Base-by-base conservation (phyloP, 768 basidiomycete species). In the Lentinus tigrinus region DNA sequence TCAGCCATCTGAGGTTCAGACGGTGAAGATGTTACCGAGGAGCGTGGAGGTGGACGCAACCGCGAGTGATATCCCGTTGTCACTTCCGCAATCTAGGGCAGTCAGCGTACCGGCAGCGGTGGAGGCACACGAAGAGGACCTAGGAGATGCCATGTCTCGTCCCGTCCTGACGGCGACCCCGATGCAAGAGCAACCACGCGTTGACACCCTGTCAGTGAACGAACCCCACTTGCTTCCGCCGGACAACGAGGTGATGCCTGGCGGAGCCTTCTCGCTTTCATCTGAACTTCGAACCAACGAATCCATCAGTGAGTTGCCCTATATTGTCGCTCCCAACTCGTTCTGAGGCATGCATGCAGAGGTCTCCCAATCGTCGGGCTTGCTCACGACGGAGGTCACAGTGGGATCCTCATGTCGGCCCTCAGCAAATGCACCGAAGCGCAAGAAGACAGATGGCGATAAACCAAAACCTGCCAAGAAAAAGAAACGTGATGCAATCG, bases 401-500 rank as follows among this genome's bases (percentile, higher is more conserved):
- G 42, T 51, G 28, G 26, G 23, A 11, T 21, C 57, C 14, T 11
- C 43, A 17, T 26, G 8, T 31, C 17, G 19, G 36, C n/a, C 51
- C 8, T 26, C 24, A 28, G 37, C 57, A 27, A 55, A 26, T 24
- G 48, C 48, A 28, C 50, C 59, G 26, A 68, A 63, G 46, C 53
- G 58, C 38, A 62, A 62, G 57, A 61, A 49, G 19, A 26, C 48
- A 4, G 54, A 43, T 28, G 53, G 39, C 38, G 57, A 42, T n/a
- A 46, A 52, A 10, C 61, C 54, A 26, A 77, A 73, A 61, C 49
- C 36, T 9, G 37, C 51, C 26, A 75, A 72, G 60, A 80, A 74
- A 67, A 71, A 68, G 57, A 70, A 68, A 42, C 73, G 63, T 53
- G 79, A 89, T 62, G 87, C 87, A 65, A 89, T 89, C 37, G 87